These are phyloP conservation scores for Aspergillus funiculosus DNA, from an alignment of 495 filamentous ascomycete genomes.

Conservation along the genomic window DNA sequence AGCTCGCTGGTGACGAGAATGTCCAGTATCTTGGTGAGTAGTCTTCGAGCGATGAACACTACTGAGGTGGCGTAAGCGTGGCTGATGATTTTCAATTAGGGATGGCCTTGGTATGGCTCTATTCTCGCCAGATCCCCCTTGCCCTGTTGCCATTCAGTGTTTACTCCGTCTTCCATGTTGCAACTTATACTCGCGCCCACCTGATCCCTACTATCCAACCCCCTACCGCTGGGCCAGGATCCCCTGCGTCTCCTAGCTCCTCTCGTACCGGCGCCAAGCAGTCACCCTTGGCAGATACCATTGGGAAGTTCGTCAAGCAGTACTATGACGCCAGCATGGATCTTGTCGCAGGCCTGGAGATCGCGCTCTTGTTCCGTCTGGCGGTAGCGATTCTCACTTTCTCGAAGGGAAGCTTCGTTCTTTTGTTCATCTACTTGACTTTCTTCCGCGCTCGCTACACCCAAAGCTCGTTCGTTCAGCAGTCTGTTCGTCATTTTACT, in stretches of 20 bases:
- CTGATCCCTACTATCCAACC: conserved; percentile 49
- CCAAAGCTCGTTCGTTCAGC: conserved; percentile 87
- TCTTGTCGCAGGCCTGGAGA: conserved; percentile 69
- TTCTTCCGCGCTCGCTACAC: conserved; percentile 88
- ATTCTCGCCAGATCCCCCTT: conserved; percentile 78
- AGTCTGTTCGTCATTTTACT: conserved; percentile 65
- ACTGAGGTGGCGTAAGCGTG: neutral
- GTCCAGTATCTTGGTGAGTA: conserved; percentile 90
- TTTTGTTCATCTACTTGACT: conserved; percentile 75
- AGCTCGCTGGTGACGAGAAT: conserved; percentile 81
- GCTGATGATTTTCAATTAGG: conserved; percentile 42
- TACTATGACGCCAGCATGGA: conserved; percentile 92
- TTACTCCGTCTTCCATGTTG: conserved; percentile 97
- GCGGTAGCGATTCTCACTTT: conserved; percentile 74
- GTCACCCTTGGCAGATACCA: conserved; percentile 67
- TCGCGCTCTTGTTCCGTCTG: conserved; percentile 76
- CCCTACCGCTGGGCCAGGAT: conserved; percentile 38
- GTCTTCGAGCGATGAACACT: neutral
- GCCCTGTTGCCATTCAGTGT: conserved; percentile 92
- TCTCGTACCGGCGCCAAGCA: conserved; percentile 54
- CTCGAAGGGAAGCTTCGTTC: conserved; percentile 82
- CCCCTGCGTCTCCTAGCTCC: conserved; percentile 48
- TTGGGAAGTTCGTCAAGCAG: conserved; percentile 91
- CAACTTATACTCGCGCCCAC: conserved; percentile 60
- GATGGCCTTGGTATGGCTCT: conserved; percentile 95